These are phyloP conservation scores for Lecanosticta acicola DNA, from an alignment of 2,329 filamentous ascomycete species.

Conservation along the genomic window DNA sequence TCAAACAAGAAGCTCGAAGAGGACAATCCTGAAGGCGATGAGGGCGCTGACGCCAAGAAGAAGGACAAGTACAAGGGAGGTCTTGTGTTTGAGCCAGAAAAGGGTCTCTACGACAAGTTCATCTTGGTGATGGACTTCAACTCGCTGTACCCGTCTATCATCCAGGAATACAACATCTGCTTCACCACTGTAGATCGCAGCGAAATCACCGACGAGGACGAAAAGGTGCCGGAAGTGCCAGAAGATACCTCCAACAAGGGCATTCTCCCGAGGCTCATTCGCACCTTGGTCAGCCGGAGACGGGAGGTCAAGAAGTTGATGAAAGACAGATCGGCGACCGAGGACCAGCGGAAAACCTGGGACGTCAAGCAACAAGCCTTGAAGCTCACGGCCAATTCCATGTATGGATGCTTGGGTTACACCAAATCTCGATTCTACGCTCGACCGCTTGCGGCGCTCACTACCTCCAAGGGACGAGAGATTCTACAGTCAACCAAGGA, in stretches of 20 bases:
- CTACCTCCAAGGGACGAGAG: constrained; percentile 94
- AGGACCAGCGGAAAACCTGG: constrained; percentile 87
- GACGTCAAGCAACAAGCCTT: constrained; percentile 96
- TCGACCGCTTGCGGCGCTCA: constrained; percentile 87
- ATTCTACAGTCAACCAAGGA: constrained; percentile 95
- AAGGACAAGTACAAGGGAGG: constrained; percentile 99
- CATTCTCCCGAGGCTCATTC: constrained; percentile 83
- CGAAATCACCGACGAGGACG: constrained; percentile 69
- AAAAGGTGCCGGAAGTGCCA: constrained; percentile 83
- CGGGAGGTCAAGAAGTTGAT: constrained; percentile 92
- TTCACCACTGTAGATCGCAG: constrained; percentile 91
- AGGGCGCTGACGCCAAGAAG: constrained; percentile 72
- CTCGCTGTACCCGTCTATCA: constrained; percentile 95
- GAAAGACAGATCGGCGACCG: constrained; percentile 84
- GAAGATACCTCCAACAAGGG: constrained; percentile 66
- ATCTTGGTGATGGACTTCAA: constrained; percentile 99
- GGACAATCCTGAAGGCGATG: constrained; percentile 60
- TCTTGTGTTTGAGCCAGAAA: constrained; percentile 96
- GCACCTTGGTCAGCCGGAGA: constrained; percentile 81
- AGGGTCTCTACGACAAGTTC: constrained; percentile 95
- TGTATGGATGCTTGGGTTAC: constrained; percentile 98
- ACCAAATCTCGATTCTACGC: constrained; percentile 97
- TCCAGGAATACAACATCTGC: constrained; percentile 99
- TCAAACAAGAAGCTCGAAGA: constrained; percentile 64
- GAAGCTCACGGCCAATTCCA: constrained; percentile 97